Percentiles rank a stretch among this genome's conserved stretches.
These are phyloP conservation scores for Coccomyxa sp. DNA, from an alignment of 139 green algal genomes.

Conservation along the genomic window DNA sequence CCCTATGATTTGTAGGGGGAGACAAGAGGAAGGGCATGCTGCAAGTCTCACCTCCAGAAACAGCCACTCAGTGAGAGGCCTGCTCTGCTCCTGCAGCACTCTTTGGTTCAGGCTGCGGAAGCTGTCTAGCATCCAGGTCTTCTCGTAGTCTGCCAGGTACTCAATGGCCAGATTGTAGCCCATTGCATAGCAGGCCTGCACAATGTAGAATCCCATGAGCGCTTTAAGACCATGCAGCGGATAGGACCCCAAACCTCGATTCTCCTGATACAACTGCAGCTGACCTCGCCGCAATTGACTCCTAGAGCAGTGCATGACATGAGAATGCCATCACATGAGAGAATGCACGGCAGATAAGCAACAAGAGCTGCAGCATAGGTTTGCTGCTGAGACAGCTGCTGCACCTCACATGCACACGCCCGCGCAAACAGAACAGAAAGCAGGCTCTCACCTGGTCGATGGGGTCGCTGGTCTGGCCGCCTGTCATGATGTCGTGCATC, in stretches of 20 bases:
- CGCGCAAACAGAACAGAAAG: too few relatives aligned
- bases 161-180: constrained; percentile 95
- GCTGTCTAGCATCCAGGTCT: constrained; percentile 89
- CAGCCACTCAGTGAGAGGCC: constrained; percentile 69
- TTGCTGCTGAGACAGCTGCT: too few relatives aligned
- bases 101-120: constrained; percentile 67
- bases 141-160: constrained; percentile 93
- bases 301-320: neutral
- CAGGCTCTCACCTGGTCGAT: constrained; percentile 34
- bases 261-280: neutral
- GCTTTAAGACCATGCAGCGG: neutral
- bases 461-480: constrained; percentile 19
- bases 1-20: too few relatives aligned
- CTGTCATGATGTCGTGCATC: constrained; percentile 67
- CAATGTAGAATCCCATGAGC: neutral
- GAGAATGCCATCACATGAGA: too few relatives aligned
- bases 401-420: too few relatives aligned
- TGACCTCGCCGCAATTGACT: neutral
- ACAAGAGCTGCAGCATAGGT: too few relatives aligned
- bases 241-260: too few relatives aligned
- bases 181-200: constrained; percentile 78
- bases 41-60: constrained; percentile 86
- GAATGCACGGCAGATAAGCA: too few relatives aligned
- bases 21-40: too few relatives aligned
- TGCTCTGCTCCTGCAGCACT: constrained; percentile 39